Conservation (phyloP, 306 rosid species). For the Sicyos edulis region DNA sequence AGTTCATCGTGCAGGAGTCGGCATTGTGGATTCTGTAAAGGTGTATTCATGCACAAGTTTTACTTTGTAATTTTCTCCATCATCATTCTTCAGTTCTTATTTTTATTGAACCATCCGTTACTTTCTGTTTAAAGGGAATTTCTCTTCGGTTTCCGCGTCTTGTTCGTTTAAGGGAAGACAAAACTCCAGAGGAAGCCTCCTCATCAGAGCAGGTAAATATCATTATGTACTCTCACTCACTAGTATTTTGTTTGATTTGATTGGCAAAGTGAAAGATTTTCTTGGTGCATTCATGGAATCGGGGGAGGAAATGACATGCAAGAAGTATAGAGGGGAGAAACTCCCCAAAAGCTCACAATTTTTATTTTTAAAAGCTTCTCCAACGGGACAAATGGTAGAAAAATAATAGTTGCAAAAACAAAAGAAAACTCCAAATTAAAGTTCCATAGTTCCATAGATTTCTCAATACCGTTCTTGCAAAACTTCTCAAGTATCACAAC, state of each 20-base stretch:
- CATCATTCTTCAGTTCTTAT: conserved; percentile 16
- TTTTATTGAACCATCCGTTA: conserved; percentile 19
- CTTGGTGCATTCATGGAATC: conserved; percentile 13
- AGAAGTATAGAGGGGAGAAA: background rate
- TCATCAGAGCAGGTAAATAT: conserved; percentile 69
- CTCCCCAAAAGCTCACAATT: no score
- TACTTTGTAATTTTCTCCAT: conserved; percentile 11
- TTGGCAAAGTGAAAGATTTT: background rate
- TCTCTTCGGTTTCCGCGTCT: conserved; percentile 90
- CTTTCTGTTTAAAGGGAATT: conserved; percentile 48
- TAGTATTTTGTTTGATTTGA: background rate
- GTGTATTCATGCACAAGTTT: conserved; percentile 24
- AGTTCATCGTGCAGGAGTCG: conserved; percentile 79
- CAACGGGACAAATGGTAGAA: background rate
- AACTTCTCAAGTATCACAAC: background rate
- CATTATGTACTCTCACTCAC: conserved; percentile 1
- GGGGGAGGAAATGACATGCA: background rate
- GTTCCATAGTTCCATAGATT: background rate
- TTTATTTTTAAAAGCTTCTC: background rate
- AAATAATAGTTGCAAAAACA: background rate
- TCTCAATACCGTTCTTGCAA: background rate
- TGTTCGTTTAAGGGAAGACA: conserved; percentile 72
- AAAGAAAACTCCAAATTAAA: background rate
- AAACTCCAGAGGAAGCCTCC: conserved; percentile 74
- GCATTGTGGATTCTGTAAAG: conserved; percentile 71